Base-by-base conservation (phyloP, 2,329 filamentous ascomycete species). In the Aspergillus fumigatiaffinis region DNA sequence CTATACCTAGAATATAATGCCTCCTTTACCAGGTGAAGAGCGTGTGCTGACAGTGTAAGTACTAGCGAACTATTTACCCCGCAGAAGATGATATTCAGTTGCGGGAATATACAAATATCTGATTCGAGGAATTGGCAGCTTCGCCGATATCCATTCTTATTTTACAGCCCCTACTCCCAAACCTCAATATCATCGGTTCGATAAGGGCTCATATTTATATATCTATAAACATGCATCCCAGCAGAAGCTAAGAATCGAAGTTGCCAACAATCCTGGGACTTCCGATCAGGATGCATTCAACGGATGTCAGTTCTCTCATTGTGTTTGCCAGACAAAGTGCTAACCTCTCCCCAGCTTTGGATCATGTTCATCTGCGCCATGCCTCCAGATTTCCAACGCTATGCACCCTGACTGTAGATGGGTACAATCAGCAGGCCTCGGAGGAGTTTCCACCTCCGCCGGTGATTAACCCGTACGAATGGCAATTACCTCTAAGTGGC, bases 161-260 rank as follows among this genome's bases (percentile, higher is more conserved):
- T 85, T 87, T 71, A 78, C 79, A 59, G 74, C 80, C 17, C 85
- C 85, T 3, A 75, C 75, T 3, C 76, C 79, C 41, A 82, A 78
- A 56, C 84, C 85, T 46, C 71, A 76, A 38, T 82, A 86, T 63
- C 83, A 87, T 68, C 83, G 85, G 51, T 87, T 88, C 71, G 83
- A 85, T 64, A 86, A 84, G 66, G 78, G 81, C 59, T 87, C 84
- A 50, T 87, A 88, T 72, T 76, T 87, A 60, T 88, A 87, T 70
- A 72, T 88, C 53, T 86, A 85, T 71, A 79, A 85, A 70, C 82
- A 84, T 65, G 75, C 80, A 9, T 75, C 76, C 51, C 77, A 80
- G 58, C 77, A 79, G 51, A 80, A 76, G 57, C 78, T 80, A 14
- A 80, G 85, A 60, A 71, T 87, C 51, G 85, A 88, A 71, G 76